Percentiles rank a stretch among this genome's conserved stretches.
These are phyloP conservation scores for Teratosphaeria destructans DNA, from an alignment of 2,329 filamentous ascomycete genomes.

Conservation along the genomic window DNA sequence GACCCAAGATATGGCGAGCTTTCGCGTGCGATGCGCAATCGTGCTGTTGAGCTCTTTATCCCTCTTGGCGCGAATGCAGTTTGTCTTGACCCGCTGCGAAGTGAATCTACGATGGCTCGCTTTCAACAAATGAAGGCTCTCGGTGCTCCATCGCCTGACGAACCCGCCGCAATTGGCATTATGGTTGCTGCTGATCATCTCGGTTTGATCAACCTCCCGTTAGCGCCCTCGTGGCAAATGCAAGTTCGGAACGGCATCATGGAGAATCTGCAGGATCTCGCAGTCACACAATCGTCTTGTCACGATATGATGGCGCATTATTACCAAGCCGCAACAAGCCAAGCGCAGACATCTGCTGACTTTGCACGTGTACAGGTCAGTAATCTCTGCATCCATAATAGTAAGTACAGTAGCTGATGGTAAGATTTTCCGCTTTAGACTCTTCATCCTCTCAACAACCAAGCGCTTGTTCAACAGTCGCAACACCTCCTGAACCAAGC, in stretches of 20 bases:
- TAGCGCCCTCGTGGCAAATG: constrained; percentile 8
- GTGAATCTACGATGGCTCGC: constrained; percentile 21
- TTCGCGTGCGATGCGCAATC: constrained; percentile 91
- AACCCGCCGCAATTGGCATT: not conserved
- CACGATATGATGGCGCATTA: constrained; percentile 15
- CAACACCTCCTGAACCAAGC: constrained; percentile 10
- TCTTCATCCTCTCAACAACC: constrained; percentile 38
- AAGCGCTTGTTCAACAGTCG: constrained; percentile 27
- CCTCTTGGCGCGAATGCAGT: not conserved
- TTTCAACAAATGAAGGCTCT: constrained; percentile 7
- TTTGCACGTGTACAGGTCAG: constrained; percentile 32
- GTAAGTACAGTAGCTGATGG: constrained; percentile 25
- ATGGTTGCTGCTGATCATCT: constrained; percentile 11
- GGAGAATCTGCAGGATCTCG: not conserved
- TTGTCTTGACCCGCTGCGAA: constrained; percentile 6
- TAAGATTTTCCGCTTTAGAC: constrained; percentile 26
- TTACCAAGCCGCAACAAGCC: constrained; percentile 20
- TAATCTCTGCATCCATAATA: constrained; percentile 16
- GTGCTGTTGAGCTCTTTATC: constrained; percentile 81
- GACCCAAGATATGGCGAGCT: constrained; percentile 87
- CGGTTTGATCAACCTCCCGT: constrained; percentile 9
- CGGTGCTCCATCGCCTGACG: not conserved
- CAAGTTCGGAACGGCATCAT: constrained; percentile 13
- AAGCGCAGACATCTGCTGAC: constrained; percentile 25
- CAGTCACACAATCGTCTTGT: not conserved